Evolutionary conservation across 2,329 filamentous ascomycete species (phyloP), one percentile per base, ranked within the genome.

Genomic region (Coniochaeta pulveracea): DNA sequence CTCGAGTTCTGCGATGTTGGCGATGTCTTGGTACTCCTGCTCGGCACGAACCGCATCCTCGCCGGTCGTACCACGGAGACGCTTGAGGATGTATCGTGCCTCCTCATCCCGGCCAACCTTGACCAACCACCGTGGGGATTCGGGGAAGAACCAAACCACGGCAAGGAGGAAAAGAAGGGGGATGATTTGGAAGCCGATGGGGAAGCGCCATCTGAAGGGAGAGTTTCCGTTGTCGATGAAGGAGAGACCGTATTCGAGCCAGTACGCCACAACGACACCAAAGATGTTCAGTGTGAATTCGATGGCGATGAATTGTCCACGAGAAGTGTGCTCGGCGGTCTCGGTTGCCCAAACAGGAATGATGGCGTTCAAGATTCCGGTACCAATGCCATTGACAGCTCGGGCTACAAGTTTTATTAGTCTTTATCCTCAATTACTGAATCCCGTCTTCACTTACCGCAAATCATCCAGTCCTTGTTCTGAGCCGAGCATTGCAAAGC

Each of bases 321-420:
- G 68, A 3, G 71, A 76, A 0, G 69, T 80, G 45, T 82, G 74
- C 24, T 78, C 70, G 1, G 76, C 72, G 1, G 73, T 79, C 51
- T 83, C 80, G 0, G 78, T 79, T 1, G 76, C 76, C 76, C 76
- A 83, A 4, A 81, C 76, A 0, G 79, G 79, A 0, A 78, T 70
- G 40, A 83, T 81, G 6, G 76, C 71, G 45, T 81, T 84, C 22
- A 83, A 50, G 33, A 82, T 72, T 16, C 80, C 80, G 3, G 76
- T 83, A 4, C 78, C 79, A 28, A 77, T 69, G 5, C 76, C 75
- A 35, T 77, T 80, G 22, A 78, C 58, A 11, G 69, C 57, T 19
- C 74, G 70, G 10, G 72, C 68, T 63, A 39, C 6, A 29, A 19
- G 9, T 4, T n/a, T n/a, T n/a, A n/a, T n/a, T n/a, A n/a, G n/a